A percentile compares a stretch with the other conserved stretches of the same genome.
phyloP scores from a whole-genome alignment of 2,329 filamentous ascomycete species.

The Mycocentrospora acerina region DNA sequence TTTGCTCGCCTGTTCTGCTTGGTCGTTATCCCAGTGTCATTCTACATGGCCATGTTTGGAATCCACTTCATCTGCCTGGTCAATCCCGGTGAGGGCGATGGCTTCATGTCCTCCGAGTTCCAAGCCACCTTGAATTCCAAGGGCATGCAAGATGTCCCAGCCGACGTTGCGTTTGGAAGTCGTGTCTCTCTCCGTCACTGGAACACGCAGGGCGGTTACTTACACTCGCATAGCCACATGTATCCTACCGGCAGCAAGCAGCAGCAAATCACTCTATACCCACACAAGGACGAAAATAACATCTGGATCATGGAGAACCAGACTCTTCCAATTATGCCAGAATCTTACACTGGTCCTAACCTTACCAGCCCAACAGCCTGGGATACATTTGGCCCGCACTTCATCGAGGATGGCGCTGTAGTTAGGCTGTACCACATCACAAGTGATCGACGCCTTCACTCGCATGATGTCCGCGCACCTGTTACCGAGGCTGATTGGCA shows the following conservation, averaged over 20 bases:
- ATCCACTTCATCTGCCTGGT: constrained; percentile 93
- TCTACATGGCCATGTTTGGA: constrained; percentile 96
- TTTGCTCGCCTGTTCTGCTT: constrained; percentile 88
- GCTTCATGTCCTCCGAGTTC: constrained; percentile 99
- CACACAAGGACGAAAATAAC: constrained; percentile 99
- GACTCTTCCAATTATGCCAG: constrained; percentile 69
- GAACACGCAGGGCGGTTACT: constrained; percentile 96
- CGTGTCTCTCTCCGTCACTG: constrained; percentile 84
- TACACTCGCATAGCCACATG: constrained; percentile 97
- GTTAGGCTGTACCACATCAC: constrained; percentile 80
- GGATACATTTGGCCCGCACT: constrained; percentile 70
- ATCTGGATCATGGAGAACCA: constrained; percentile 92
- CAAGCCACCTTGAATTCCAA: constrained; percentile 97
- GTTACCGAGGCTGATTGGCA: constrained; percentile 67
- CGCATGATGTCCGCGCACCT: constrained; percentile 77
- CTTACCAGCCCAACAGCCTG: constrained; percentile 82
- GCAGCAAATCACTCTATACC: constrained; percentile 97
- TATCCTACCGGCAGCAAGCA: constrained; percentile 97
- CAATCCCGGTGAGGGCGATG: constrained; percentile 95
- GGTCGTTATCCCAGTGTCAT: constrained; percentile 81
- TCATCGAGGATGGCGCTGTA: constrained; percentile 76
- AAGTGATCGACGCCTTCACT: constrained; percentile 89
- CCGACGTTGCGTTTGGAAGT: constrained; percentile 87
- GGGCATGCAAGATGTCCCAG: constrained; percentile 91
- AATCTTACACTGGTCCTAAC: constrained; percentile 71